These are phyloP conservation scores for Botryotinia globosa DNA, from an alignment of 2,329 filamentous ascomycete genomes.

Conservation along the genomic window DNA sequence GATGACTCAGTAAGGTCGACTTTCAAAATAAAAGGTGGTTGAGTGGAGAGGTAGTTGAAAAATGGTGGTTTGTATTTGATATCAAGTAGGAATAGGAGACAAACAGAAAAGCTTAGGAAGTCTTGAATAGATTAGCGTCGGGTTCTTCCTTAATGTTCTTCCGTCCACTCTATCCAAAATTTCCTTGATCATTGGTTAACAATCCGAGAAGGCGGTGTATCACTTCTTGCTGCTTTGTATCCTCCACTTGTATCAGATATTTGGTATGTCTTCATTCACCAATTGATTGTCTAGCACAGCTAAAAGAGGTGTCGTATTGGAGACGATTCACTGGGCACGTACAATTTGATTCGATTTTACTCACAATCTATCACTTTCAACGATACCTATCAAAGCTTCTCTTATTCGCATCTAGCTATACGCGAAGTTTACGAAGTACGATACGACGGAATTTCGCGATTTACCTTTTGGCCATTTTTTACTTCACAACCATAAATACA, in stretches of 20 bases:
- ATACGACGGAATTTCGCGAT: background rate
- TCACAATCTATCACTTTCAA: background rate
- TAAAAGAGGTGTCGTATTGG: background rate
- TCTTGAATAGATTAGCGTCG: slow-evolving; percentile 18
- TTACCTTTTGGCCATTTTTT: background rate
- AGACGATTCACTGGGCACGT: background rate
- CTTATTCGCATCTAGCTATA: background rate
- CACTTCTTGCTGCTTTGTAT: background rate
- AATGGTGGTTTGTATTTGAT: slow-evolving; percentile 17
- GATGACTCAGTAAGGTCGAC: background rate
- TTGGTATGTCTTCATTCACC: background rate
- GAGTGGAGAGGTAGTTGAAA: slow-evolving; percentile 1
- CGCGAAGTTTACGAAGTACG: background rate
- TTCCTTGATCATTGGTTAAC: slow-evolving; percentile 14
- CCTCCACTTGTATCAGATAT: background rate
- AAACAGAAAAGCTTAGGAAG: slow-evolving; percentile 19
- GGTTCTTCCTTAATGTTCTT: slow-evolving; percentile 12
- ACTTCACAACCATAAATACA: background rate
- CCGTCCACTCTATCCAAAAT: slow-evolving; percentile 8
- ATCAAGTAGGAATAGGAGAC: slow-evolving; percentile 22
- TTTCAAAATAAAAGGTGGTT: slow-evolving; percentile 4
- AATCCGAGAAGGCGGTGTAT: slow-evolving; percentile 11
- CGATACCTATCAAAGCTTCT: background rate
- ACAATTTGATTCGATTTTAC: background rate
- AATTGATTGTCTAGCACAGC: background rate